Base-by-base conservation (phyloP, 352 stramenopile genomes). In the Thalassiosira pacifica region DNA sequence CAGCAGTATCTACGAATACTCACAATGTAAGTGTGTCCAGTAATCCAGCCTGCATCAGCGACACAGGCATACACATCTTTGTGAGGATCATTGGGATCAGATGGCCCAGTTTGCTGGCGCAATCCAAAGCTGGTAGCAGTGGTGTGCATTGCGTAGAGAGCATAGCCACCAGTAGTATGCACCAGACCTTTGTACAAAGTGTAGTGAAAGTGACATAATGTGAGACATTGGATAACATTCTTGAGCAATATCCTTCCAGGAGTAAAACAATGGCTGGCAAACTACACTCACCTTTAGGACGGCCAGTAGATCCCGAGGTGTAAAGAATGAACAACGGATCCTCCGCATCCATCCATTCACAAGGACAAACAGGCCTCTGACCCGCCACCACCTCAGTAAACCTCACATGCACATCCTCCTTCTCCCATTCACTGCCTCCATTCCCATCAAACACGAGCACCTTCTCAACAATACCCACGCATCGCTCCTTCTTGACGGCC, bases 261-360 rank as follows among this genome's bases (percentile, higher is more conserved):
- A 97, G 6, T 97, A 76, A 40, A 98, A 75, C 80, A 98, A 98
- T 0, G 95, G 96, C 9, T 92, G 95, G 5, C 93, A 24, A 22
- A 16, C 29, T n/a, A n/a, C 92, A 96, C 40, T 98, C 92, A 71
- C 97, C 97, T 95, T 99, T 98, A 27, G 97, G 97, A 74, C 96
- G 95, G 63, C 97, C 98, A 10, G 98, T 99, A 6, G 96, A 98
- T 32, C 98, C 98, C 6, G 95, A 98, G 31, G 98, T 99, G 91
- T 99, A 99, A 55, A 99, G 89, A 80, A 99, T 98, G 87, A 98
- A 99, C 66, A 99, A 93, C 37, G 97, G 87, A 84, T 99, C 97
- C 86, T 99, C 97, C 5, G 96, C 95, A 90, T 99, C 97, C 96
- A 99, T 98, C 81, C 91, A 94, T 88, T 98, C 97, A 8, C 96